Percentiles rank a stretch among this genome's conserved stretches.
These are phyloP conservation scores for Thermothelomyces thermophilus DNA, from an alignment of 2,329 filamentous ascomycete species.

Conservation along the genomic window DNA sequence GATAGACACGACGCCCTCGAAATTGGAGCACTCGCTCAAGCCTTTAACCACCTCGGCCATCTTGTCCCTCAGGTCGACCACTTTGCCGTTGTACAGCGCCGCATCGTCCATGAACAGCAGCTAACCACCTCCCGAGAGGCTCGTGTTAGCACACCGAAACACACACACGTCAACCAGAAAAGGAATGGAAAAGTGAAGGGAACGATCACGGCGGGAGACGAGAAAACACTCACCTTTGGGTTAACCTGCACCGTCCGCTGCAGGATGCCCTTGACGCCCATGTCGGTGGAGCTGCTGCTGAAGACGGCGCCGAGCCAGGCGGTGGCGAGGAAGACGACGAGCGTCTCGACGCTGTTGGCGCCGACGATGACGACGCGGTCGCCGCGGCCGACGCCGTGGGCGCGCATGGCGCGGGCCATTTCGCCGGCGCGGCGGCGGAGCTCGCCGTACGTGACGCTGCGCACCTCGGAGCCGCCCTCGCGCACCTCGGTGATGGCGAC, in stretches of 20 bases:
- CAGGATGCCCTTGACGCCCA: constrained; percentile 71
- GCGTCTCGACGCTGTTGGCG: constrained; percentile 67
- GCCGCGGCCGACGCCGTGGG: constrained; percentile 59
- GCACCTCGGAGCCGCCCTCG: constrained; percentile 53
- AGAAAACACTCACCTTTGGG: constrained; percentile 47
- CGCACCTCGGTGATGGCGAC: constrained; percentile 67
- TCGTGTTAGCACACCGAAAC: constrained; percentile 6
- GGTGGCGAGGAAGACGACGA: constrained; percentile 63
- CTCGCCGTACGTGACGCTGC: constrained; percentile 60
- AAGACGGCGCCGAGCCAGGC: constrained; percentile 69
- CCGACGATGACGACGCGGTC: constrained; percentile 72
- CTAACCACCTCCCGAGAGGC: constrained; percentile 22
- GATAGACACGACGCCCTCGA: constrained; percentile 58
- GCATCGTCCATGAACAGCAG: constrained; percentile 81
- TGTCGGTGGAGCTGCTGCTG: constrained; percentile 71
- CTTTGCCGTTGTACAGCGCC: constrained; percentile 73
- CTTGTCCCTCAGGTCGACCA: constrained; percentile 63
- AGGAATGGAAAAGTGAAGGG: no score
- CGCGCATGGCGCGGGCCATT: constrained; percentile 60
- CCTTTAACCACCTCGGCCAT: constrained; percentile 61
- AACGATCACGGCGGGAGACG: no score
- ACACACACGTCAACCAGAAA: no score
- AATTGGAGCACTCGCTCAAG: constrained; percentile 53
- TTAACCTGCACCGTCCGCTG: constrained; percentile 69
- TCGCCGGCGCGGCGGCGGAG: constrained; percentile 52